Evolutionary conservation across 2,329 filamentous ascomycete genomes (phyloP).

Genomic region (Cucurbitaria berberidis): DNA sequence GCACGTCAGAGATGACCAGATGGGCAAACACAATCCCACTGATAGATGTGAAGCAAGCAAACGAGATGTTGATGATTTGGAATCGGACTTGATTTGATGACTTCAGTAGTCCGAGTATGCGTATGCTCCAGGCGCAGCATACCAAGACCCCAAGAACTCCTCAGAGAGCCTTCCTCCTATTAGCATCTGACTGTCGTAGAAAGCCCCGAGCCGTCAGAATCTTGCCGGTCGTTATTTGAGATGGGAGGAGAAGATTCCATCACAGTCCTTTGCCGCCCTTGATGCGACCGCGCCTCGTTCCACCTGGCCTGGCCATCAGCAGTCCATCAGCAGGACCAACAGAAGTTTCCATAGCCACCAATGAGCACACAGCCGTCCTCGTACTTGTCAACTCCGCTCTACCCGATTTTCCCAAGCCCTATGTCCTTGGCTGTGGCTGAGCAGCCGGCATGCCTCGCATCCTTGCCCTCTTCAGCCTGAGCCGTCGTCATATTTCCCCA

Average conservation of each 20-base stretch:
- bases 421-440: constrained; percentile 20
- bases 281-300: constrained; percentile 5
- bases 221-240: background rate
- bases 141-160: background rate
- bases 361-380: background rate
- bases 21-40: background rate
- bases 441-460: constrained; percentile 8
- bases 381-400: constrained; percentile 6
- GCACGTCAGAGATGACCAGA: too few species aligned
- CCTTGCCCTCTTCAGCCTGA: constrained; percentile 12
- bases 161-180: background rate
- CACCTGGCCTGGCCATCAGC: too few species aligned
- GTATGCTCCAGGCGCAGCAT: background rate
- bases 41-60: background rate
- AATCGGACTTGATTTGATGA: background rate
- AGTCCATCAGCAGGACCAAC: constrained; percentile 5
- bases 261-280: background rate
- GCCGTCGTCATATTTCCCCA: constrained; percentile 13
- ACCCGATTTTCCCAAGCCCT: constrained; percentile 7
- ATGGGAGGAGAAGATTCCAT: background rate
- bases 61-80: background rate
- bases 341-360: background rate
- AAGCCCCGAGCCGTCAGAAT: background rate
- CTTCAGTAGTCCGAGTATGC: background rate
- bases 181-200: background rate